Evolutionary conservation across 2,329 filamentous ascomycete species (phyloP), one percentile per base, ranked within the genome.

Genomic region (Zymoseptoria passerinii): DNA sequence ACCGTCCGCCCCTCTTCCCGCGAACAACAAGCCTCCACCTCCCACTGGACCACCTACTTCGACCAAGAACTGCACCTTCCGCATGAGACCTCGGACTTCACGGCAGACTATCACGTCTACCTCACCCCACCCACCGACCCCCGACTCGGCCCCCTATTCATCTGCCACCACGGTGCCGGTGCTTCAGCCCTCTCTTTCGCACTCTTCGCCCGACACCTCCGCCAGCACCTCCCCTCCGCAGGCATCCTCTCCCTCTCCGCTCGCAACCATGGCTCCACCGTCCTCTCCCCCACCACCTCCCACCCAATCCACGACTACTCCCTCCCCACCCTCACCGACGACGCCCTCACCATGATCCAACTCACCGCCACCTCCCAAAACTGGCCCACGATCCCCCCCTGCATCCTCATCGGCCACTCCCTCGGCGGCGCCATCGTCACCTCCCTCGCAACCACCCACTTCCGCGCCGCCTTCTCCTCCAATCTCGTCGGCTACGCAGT

Each of bases 131-230:
- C 92, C 0, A 69, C 72, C 1, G 71, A 77, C 8, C 48, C 63
- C 16, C 81, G 81, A 49, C 85, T 81, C 61, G 89, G 88, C 0
- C 91, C 92, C 0, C 78, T 99, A 4, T 92, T 99, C 73, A 87
- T 97, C 60, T 90, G 89, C 75, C 94, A 99, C 71, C 94, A 99
- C 75, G 94, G 94, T 48, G 94, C 90, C 48, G 94, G 94, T 16
- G 95, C 92, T 3, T 96, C 92, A 0, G 95, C 89, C 6, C 82
- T 97, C 59, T 95, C 91, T 2, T 99, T 97, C 74, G 92, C 92
- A 4, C 80, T 90, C 3, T 84, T 95, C 61, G 84, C 87, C 2
- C 80, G 83, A 50, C 88, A 95, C 71, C 84, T 97, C 61, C 83
- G 86, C 55, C 89, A 87, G 71, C 80, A 83, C 6, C 78, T 96